phyloP scores from a whole-genome alignment of 2,329 filamentous ascomycete species.

The Escovopsis weberi region DNA sequence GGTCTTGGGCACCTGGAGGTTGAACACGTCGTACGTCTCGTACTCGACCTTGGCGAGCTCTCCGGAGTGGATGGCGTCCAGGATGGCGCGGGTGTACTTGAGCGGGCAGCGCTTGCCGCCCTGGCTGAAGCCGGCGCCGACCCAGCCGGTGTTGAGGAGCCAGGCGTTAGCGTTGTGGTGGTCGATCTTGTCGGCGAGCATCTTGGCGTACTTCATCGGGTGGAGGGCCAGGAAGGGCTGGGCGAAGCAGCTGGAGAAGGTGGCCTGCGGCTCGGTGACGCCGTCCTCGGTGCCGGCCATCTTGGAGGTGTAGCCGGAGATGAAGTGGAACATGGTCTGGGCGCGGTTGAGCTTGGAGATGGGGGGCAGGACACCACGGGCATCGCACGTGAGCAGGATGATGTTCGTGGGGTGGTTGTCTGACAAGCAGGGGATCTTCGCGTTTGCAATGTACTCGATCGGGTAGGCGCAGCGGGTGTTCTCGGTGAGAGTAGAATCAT shows the following conservation, averaged over 20 bases:
- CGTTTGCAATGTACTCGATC: conserved; percentile 97
- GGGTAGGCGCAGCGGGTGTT: conserved; percentile 98
- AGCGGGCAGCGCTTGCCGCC: conserved; percentile 94
- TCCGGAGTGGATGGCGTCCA: conserved; percentile 94
- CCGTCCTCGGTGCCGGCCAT: conserved; percentile 99
- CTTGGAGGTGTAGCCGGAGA: conserved; percentile 98
- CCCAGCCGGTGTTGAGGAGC: conserved; percentile 97
- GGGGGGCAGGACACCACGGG: conserved; percentile 88
- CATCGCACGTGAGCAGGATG: conserved; percentile 94
- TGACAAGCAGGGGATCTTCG: conserved; percentile 92
- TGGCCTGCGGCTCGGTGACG: conserved; percentile 91
- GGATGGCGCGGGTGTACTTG: conserved; percentile 96
- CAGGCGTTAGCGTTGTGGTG: conserved; percentile 91
- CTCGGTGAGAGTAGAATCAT: conserved; percentile 87
- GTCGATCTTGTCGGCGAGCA: conserved; percentile 97
- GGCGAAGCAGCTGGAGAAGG: conserved; percentile 98
- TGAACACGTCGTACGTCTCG: conserved; percentile 93
- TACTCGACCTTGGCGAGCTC: conserved; percentile 87
- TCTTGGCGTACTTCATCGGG: conserved; percentile 97
- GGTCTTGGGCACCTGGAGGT: conserved; percentile 84
- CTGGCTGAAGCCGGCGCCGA: conserved; percentile 77
- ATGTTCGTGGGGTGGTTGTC: conserved; percentile 89
- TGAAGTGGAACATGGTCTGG: conserved; percentile 99
- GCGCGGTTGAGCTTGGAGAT: conserved; percentile 92
- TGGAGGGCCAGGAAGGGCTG: conserved; percentile 98